Evolutionary conservation across 2,329 filamentous ascomycete genomes (phyloP), one percentile per base, ranked within the genome.

Genomic region (Chaetomiaceae sp.): DNA sequence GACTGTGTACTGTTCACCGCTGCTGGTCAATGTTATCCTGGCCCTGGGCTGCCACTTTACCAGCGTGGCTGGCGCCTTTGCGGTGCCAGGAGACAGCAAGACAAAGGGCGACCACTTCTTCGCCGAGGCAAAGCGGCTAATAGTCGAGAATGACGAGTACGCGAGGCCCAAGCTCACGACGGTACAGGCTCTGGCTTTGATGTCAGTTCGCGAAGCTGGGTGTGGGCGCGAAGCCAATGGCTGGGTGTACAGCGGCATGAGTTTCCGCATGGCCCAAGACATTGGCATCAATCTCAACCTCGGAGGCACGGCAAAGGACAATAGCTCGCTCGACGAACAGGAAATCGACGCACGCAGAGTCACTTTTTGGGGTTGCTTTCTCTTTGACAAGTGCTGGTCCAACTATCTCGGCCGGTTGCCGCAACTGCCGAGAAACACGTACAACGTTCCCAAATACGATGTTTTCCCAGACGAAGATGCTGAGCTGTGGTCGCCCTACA

Each of bases 331-430:
- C 59, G 83, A 84, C 56, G 89, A 96, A 53, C 80, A 87, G 42
- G 92, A 96, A 68, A 81, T 95, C 34, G 94, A 99, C 70, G 91
- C 90, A 2, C 79, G 94, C 34, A 80, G 89, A 48, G 86, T 97
- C 37, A 97, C 94, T 0, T 97, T 96, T 65, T 97, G 94, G 94
- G 94, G 94, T 6, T 96, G 91, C 67, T 97, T 94, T 69, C 73
- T 96, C n/a, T 95, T 97, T 67, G 94, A 99, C 74, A 97, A 96
- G 77, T 95, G 90, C 69, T 97, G 92, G 91, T 96, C 91, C 45
- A 97, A 96, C 67, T 97, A 97, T 63, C 80, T 97, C 23, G 92
- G 94, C 43, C 86, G 94, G 38, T 77, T 96, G 57, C 92, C 94
- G 10, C 92, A 96, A 68, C 75, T 97, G 10, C 86, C 89, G 0